Evolutionary conservation across 257 asterid species (phyloP), one percentile per base, ranked within the genome.

Genomic region (Thymus quinquecostatus): DNA sequence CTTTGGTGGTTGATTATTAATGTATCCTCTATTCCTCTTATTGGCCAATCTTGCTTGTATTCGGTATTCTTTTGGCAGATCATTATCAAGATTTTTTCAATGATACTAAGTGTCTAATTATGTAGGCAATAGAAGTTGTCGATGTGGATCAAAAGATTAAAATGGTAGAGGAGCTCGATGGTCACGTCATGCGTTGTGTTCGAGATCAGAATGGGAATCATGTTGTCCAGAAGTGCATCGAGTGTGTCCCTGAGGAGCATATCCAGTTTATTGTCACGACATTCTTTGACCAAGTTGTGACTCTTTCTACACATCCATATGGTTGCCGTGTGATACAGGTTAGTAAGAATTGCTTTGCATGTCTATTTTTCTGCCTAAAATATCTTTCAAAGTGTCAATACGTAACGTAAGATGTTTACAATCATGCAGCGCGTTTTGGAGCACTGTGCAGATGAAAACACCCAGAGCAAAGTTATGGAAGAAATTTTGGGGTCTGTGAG

Each of bases 261-360:
- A 87, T 93, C 64, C 92, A 93, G 75, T 93, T 93, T 75, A 85
- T 93, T 36, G 82, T 93, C 53, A 44, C 86, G 8, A 93, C 96
- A 30, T 91, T 93, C 81, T 91, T 74, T 68, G 97, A 86, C 76
- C 96, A 93, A 89, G 97, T 93, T 60, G 89, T 93, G 74, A 86
- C 92, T 34, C 96, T 93, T 30, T 93, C 98, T 30, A 87, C 95
- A 36, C 98, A 93, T 82, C 97, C 98, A 21, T 93, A 93, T 80
- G 98, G 98, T 33, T 93, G 98, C 71, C 98, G 98, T 63, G 98
- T 91, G 45, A 87, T 93, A 68, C 98, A 93, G 93, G 98, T 93
- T 75, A 41, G 74, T 12, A 5, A 62, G 48, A 59, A 62, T 14
- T 61, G 30, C 8, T 62, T 29, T 32, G 12, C n/a, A 50, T 40